Evolutionary conservation across 108 stramenopile species (phyloP).

Genomic region (Skeletonema grethae): DNA sequence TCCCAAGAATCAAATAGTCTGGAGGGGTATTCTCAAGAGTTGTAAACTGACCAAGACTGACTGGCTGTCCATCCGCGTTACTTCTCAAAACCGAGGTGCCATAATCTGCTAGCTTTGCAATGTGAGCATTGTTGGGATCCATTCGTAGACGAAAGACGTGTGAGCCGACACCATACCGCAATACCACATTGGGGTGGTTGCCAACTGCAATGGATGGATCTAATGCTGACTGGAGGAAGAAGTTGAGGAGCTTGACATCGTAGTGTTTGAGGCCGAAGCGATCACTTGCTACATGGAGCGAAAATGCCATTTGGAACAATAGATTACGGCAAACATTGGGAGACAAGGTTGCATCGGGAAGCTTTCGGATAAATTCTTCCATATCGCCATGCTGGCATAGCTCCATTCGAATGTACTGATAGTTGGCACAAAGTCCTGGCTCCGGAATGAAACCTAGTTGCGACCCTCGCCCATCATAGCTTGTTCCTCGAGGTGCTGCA

Average conservation of each 20-base stretch:
- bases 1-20: constrained; percentile 92
- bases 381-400: constrained; percentile 92
- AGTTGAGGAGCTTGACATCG: constrained; percentile 98
- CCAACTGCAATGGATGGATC: constrained; percentile 29
- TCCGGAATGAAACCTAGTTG: neutral
- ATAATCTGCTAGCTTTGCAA: constrained; percentile 97
- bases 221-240: constrained; percentile 71
- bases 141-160: constrained; percentile 71
- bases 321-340: constrained; percentile 56
- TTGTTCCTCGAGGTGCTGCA: constrained; percentile 62
- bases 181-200: constrained; percentile 50
- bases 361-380: constrained; percentile 84
- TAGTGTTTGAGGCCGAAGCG: constrained; percentile 92
- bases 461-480: constrained; percentile 26
- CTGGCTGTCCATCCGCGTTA: constrained; percentile 78
- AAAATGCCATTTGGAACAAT: constrained; percentile 95
- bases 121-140: constrained; percentile 51
- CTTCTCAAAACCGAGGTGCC: constrained; percentile 90
- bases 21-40: constrained; percentile 97
- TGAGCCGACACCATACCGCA: constrained; percentile 86
- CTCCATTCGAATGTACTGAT: constrained; percentile 98
- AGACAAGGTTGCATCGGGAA: constrained; percentile 53
- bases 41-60: constrained; percentile 93
- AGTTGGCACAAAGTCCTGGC: constrained; percentile 46
- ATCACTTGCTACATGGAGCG: constrained; percentile 87